A percentile compares a stretch with the other conserved stretches of the same genome.
Evolutionary conservation across 1,139 yeast species (phyloP).

Genomic region (Pichia sp.): DNA sequence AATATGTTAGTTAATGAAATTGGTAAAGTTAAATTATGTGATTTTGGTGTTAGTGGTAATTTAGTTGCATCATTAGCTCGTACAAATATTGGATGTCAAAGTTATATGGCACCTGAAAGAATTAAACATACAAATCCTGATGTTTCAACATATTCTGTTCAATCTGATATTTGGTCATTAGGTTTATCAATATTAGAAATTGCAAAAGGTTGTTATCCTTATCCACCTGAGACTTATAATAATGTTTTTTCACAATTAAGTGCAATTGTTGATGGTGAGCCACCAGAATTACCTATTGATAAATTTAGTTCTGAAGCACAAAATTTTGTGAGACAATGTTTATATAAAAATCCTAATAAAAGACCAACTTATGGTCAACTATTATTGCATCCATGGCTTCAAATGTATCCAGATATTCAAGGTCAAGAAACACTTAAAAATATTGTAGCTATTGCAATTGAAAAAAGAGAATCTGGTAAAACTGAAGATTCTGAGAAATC

Average conservation of each 20-base stretch:
- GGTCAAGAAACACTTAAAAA: slow-evolving; percentile 29
- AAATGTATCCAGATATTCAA: slow-evolving; percentile 38
- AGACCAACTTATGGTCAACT: slow-evolving; percentile 81
- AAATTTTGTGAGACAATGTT: slow-evolving; percentile 71
- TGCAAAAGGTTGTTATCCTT: slow-evolving; percentile 89
- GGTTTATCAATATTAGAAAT: slow-evolving; percentile 86
- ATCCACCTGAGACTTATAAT: slow-evolving; percentile 88
- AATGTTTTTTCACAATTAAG: slow-evolving; percentile 88
- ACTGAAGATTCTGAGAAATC: background rate
- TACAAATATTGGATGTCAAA: slow-evolving; percentile 96
- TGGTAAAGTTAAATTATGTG: slow-evolving; percentile 90
- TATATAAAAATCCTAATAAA: slow-evolving; percentile 71
- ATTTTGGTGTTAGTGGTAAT: slow-evolving; percentile 95
- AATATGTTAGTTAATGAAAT: slow-evolving; percentile 73
- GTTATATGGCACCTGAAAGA: slow-evolving; percentile 98
- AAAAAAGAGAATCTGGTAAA: slow-evolving; percentile 7
- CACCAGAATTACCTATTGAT: slow-evolving; percentile 63
- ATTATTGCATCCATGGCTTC: slow-evolving; percentile 74
- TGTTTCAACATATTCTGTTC: slow-evolving; percentile 82
- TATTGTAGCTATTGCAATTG: slow-evolving; percentile 28
- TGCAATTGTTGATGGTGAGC: slow-evolving; percentile 95
- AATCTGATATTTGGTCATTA: slow-evolving; percentile 93
- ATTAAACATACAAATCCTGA: slow-evolving; percentile 61
- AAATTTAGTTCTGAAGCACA: slow-evolving; percentile 70
- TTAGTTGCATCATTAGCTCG: slow-evolving; percentile 92